Percentiles rank a stretch among this genome's conserved stretches.
phyloP scores from a whole-genome alignment of 345 rosid genomes.

The Dipteronia dyeriana region DNA sequence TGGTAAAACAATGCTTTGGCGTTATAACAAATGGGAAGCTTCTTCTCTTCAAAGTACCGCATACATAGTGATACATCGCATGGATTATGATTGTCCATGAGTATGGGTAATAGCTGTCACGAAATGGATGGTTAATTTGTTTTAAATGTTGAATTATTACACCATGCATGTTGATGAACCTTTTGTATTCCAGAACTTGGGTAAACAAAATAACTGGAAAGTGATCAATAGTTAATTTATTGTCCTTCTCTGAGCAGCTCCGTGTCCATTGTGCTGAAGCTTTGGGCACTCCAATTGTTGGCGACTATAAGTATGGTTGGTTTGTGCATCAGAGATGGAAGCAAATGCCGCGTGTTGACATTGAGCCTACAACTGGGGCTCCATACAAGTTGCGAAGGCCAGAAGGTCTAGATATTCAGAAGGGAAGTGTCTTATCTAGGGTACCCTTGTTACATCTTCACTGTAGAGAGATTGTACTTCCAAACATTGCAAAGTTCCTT shows the following conservation, averaged over 20 bases:
- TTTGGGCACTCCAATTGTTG: slow-evolving; percentile 89
- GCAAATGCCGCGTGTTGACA: slow-evolving; percentile 70
- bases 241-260: slow-evolving; percentile 46
- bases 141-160: neutral
- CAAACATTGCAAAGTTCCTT: slow-evolving; percentile 72
- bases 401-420: slow-evolving; percentile 79
- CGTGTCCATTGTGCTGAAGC: slow-evolving; percentile 98
- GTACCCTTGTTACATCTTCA: slow-evolving; percentile 90
- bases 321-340: slow-evolving; percentile 83
- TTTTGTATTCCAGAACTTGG: neutral
- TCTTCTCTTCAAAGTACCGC: neutral
- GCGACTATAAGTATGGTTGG: slow-evolving; percentile 95
- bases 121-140: neutral
- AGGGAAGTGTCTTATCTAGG: slow-evolving; percentile 89
- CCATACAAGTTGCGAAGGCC: slow-evolving; percentile 85
- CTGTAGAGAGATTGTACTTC: slow-evolving; percentile 82
- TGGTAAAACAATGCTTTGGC: too few relatives aligned
- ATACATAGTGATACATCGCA: neutral
- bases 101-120: neutral
- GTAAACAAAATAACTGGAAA: neutral
- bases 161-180: neutral
- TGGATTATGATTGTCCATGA: neutral
- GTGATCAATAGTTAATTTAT: slow-evolving; percentile 2
- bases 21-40: too few relatives aligned
- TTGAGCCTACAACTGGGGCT: slow-evolving; percentile 65